Evolutionary conservation across 1,139 yeast genomes (phyloP).

Genomic region (Debaryomycetaceae sp.): DNA sequence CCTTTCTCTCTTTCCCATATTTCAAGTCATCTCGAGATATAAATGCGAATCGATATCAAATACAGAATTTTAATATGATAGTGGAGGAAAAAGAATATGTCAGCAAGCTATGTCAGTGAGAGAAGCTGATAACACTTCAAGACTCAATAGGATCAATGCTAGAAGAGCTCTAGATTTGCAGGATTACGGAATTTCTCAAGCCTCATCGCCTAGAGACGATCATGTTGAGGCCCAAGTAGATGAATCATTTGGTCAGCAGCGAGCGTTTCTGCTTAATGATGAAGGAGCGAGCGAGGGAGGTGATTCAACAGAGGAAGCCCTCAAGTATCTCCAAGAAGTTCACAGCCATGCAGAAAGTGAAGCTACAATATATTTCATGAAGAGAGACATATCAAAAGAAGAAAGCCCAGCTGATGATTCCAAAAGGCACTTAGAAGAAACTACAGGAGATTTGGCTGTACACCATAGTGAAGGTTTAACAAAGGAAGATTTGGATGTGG

Average conservation of each 20-base stretch:
- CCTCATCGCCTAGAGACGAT: neutral
- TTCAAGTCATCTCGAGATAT: neutral
- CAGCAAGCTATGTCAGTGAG: neutral
- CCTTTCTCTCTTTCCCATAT: slow-evolving; percentile 12
- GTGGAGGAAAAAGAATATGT: neutral
- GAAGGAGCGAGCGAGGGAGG: slow-evolving; percentile 9
- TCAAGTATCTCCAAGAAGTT: slow-evolving; percentile 25
- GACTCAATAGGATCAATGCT: slow-evolving; percentile 1
- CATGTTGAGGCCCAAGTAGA: slow-evolving; percentile 6
- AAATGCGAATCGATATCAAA: no score
- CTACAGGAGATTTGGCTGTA: neutral
- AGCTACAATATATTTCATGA: slow-evolving; percentile 13
- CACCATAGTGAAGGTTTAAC: neutral
- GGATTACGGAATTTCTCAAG: slow-evolving; percentile 2
- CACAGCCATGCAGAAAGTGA: slow-evolving; percentile 29
- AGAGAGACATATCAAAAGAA: slow-evolving; percentile 2
- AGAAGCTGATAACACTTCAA: neutral
- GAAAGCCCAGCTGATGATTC: neutral
- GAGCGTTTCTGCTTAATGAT: slow-evolving; percentile 19
- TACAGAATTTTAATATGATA: no score
- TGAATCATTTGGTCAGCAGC: slow-evolving; percentile 19
- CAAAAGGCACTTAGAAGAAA: no score
- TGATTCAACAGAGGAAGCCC: slow-evolving; percentile 16
- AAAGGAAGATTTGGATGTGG: neutral
- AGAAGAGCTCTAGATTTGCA: neutral